These are phyloP conservation scores for Dioscorea cayenensis DNA, from an alignment of 116 monocot species.

Conservation along the genomic window DNA sequence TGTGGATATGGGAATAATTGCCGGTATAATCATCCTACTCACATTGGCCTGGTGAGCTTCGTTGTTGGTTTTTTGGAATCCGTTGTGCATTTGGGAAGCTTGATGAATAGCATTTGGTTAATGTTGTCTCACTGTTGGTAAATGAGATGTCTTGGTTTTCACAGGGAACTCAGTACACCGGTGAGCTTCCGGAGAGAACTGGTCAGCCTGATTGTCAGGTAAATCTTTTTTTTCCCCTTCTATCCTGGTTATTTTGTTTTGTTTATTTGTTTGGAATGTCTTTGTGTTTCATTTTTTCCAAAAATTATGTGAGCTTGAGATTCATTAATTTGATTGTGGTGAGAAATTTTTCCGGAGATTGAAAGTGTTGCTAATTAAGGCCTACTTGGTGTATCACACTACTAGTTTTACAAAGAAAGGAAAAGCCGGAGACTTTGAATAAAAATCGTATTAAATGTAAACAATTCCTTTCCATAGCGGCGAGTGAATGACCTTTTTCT, in stretches of 20 bases:
- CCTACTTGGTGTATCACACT: no score
- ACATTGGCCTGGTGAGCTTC: slow-evolving; percentile 25
- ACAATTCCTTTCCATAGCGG: no score
- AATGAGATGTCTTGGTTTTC: background rate
- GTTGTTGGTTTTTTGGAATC: background rate
- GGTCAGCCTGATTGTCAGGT: slow-evolving; percentile 18
- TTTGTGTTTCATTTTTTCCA: background rate
- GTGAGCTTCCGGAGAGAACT: slow-evolving; percentile 35
- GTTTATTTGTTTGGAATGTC: background rate
- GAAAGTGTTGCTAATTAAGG: no score
- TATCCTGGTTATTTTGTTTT: background rate
- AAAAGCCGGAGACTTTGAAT: no score
- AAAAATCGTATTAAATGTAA: no score
- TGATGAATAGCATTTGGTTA: no score
- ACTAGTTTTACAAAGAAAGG: no score
- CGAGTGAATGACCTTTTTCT: no score
- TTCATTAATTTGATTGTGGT: no score
- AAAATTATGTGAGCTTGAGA: background rate
- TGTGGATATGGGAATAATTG: slow-evolving; percentile 71
- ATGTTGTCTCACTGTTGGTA: background rate
- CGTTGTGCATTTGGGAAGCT: background rate
- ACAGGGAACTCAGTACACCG: slow-evolving; percentile 19
- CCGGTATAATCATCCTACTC: slow-evolving; percentile 51
- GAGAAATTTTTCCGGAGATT: no score
- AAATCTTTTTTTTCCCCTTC: slow-evolving; percentile 22